Percentiles rank a stretch among this genome's conserved stretches.
These are phyloP conservation scores for Singerocomus inundabilis DNA, from an alignment of 1,284 basidiomycete species.

Conservation along the genomic window DNA sequence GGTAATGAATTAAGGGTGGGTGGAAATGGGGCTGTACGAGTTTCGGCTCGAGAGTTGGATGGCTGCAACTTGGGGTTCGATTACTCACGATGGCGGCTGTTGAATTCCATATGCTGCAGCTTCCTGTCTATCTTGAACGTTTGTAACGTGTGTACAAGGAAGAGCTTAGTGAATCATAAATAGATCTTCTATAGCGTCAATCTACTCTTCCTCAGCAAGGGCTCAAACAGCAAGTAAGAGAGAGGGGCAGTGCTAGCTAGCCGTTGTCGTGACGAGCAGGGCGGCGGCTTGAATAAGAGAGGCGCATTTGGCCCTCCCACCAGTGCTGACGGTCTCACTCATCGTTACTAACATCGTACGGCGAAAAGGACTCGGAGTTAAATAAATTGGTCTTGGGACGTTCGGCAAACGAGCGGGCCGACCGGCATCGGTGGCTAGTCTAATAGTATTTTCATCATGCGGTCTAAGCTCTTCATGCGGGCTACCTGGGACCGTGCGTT, in stretches of 20 bases:
- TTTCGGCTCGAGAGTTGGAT: background rate
- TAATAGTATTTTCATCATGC: constrained; percentile 1
- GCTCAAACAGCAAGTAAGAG: constrained; percentile 1
- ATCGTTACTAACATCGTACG: constrained; percentile 1
- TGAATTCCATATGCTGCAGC: background rate
- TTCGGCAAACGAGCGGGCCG: constrained; percentile 16
- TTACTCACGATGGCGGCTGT: background rate
- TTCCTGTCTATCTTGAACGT: background rate
- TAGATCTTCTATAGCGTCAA: constrained; percentile 1
- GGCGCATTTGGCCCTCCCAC: background rate
- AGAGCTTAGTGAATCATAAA: background rate
- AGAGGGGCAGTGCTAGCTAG: background rate
- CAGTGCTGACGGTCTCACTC: background rate
- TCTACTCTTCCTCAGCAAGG: background rate
- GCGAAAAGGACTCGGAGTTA: constrained; percentile 26
- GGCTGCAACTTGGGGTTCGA: background rate
- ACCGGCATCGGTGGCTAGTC: constrained; percentile 18
- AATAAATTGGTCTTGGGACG: background rate
- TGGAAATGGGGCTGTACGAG: background rate
- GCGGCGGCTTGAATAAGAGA: background rate
- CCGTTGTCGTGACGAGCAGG: background rate
- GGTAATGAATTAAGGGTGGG: no score
- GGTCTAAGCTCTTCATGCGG: background rate
- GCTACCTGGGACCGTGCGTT: background rate
- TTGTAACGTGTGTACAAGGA: background rate